Conservation (phyloP, 139 green algal genomes). For the Dunaliella sp. region DNA sequence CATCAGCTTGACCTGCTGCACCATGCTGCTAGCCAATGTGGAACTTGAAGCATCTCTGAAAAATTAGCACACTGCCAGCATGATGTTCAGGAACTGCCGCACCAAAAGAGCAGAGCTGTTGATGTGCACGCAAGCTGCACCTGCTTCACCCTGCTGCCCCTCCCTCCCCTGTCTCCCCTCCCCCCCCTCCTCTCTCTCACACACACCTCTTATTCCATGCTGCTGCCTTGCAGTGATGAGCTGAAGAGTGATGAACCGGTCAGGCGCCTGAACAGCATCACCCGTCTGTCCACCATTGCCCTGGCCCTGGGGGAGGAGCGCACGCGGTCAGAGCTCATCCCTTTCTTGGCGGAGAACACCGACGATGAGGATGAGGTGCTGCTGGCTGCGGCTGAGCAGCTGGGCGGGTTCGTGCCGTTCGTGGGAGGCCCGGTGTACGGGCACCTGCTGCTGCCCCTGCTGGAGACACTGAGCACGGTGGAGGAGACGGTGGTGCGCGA, state of each 20-base stretch:
- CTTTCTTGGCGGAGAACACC: slow-evolving; percentile 92
- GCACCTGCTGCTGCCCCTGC: slow-evolving; percentile 78
- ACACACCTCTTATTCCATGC: background rate
- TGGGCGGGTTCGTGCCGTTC: slow-evolving; percentile 91
- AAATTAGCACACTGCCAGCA: too few species aligned
- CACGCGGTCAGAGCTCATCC: slow-evolving; percentile 94
- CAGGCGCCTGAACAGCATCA: slow-evolving; percentile 90
- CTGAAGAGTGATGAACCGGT: slow-evolving; percentile 94
- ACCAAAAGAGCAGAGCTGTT: too few species aligned
- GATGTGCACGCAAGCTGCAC: too few species aligned
- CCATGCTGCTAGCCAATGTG: too few species aligned
- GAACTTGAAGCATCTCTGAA: too few species aligned
- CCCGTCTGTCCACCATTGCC: slow-evolving; percentile 88
- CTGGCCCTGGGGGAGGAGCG: slow-evolving; percentile 91
- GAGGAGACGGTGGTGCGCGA: slow-evolving; percentile 99
- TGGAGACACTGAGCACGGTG: slow-evolving; percentile 92
- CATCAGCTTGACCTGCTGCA: too few species aligned
- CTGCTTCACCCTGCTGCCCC: too few species aligned
- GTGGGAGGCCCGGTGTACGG: slow-evolving; percentile 85
- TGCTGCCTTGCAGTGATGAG: slow-evolving; percentile 69
- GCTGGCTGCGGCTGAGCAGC: slow-evolving; percentile 93
- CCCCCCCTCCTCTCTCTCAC: background rate
- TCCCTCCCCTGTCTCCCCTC: too few species aligned
- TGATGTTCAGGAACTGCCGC: too few species aligned
- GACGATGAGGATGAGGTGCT: slow-evolving; percentile 99